Evolutionary conservation across 805 yeast species (phyloP).

Genomic region (Saccharomycopsis fibuligera): DNA sequence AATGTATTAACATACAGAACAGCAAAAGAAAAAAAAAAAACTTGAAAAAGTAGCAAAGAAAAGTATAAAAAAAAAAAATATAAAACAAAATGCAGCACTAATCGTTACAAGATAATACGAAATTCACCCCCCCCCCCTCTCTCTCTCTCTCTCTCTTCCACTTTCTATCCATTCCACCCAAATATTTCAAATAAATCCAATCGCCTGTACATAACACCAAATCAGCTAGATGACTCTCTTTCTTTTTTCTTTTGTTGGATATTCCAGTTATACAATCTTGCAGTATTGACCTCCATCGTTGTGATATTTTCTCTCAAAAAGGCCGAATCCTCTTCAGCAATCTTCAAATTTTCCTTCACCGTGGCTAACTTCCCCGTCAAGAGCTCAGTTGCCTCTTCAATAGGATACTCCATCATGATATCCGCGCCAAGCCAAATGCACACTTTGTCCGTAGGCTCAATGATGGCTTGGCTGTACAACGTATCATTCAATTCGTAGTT

Average conservation of each 20-base stretch:
- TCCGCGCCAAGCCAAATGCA: slow-evolving; percentile 97
- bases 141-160: too few relatives aligned
- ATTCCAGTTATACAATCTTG: slow-evolving; percentile 86
- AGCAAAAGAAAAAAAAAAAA: too few relatives aligned
- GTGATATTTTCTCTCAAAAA: slow-evolving; percentile 84
- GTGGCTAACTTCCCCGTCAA: slow-evolving; percentile 53
- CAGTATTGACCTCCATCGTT: slow-evolving; percentile 96
- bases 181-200: too few relatives aligned
- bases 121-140: too few relatives aligned
- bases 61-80: background rate
- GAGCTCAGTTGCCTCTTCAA: slow-evolving; percentile 77
- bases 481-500: slow-evolving; percentile 93
- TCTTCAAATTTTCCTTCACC: slow-evolving; percentile 51
- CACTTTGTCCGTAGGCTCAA: slow-evolving; percentile 61
- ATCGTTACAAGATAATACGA: background rate
- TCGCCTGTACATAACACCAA: too few relatives aligned
- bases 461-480: slow-evolving; percentile 72
- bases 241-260: slow-evolving; percentile 57
- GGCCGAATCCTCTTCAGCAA: slow-evolving; percentile 78
- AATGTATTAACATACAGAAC: too few relatives aligned
- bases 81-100: background rate
- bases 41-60: too few relatives aligned
- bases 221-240: background rate
- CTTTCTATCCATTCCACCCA: too few relatives aligned
- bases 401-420: slow-evolving; percentile 91